phyloP scores from a whole-genome alignment of 2,329 filamentous ascomycete species.

The Clonostachys rhizophaga region DNA sequence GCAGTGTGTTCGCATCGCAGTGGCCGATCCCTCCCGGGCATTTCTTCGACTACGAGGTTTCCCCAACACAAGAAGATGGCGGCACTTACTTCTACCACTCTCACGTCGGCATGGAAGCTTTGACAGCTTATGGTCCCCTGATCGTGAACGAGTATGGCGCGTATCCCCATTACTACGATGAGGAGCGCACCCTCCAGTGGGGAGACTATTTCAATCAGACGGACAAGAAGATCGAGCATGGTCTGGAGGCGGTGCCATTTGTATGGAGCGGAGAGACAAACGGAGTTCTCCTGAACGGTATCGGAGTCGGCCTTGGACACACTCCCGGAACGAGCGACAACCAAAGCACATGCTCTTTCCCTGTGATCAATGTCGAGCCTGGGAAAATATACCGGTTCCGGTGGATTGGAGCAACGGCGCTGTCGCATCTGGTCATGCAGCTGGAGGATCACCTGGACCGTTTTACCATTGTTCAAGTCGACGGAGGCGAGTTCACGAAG shows the following conservation, averaged over 20 bases:
- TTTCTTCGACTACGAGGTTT: conserved; percentile 66
- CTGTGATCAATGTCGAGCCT: conserved; percentile 53
- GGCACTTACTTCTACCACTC: conserved; percentile 68
- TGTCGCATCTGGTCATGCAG: conserved; percentile 47
- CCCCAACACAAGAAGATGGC: conserved; percentile 42
- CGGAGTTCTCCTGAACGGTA: conserved; percentile 11
- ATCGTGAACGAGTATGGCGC: conserved; percentile 47
- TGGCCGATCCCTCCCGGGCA: conserved; percentile 59
- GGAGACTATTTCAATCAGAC: conserved; percentile 53
- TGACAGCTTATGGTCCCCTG: conserved; percentile 51
- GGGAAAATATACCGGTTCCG: conserved; percentile 57
- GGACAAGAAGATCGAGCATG: conserved; percentile 44
- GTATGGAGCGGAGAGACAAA: conserved; percentile 55
- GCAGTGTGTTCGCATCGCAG: conserved; percentile 53
- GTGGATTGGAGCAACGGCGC: conserved; percentile 50
- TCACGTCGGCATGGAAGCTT: conserved; percentile 58
- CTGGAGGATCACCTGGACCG: conserved; percentile 49
- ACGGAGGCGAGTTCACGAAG: conserved; percentile 49
- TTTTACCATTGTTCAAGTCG: conserved; percentile 56
- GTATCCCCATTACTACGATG: conserved; percentile 56
- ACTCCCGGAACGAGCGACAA: neutral
- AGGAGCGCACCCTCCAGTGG: conserved; percentile 50
- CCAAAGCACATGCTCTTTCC: conserved; percentile 29
- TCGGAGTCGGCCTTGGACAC: neutral
- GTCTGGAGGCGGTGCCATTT: conserved; percentile 43